Percentiles rank a stretch among this genome's conserved stretches.
These are phyloP conservation scores for Magnolia officinalis DNA, from an alignment of 164 flowering plant species.

Conservation along the genomic window DNA sequence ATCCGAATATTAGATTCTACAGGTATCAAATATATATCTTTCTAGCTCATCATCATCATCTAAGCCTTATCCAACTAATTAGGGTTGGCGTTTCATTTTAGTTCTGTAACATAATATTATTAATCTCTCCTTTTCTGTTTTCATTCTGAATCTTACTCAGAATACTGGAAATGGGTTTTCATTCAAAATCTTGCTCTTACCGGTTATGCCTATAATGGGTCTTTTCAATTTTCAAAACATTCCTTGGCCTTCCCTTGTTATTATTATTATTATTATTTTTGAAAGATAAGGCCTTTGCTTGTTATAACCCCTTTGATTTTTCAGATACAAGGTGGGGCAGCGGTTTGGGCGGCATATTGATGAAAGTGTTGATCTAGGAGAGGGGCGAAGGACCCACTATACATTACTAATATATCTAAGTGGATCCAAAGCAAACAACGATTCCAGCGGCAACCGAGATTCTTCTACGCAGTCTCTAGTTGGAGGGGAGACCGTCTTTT, in stretches of 20 bases:
- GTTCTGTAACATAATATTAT: neutral
- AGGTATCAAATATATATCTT: conserved; percentile 36
- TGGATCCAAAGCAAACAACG: conserved; percentile 50
- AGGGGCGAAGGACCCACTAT: conserved; percentile 65
- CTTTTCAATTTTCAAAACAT: neutral
- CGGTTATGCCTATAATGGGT: neutral
- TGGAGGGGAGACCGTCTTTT: conserved; percentile 97
- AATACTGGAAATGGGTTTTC: neutral
- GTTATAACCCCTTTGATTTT: conserved; percentile 11
- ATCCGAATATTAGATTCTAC: conserved; percentile 91
- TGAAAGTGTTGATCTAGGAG: conserved; percentile 83
- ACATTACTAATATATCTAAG: conserved; percentile 80
- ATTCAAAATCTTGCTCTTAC: neutral
- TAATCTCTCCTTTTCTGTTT: neutral
- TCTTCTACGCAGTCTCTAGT: conserved; percentile 47
- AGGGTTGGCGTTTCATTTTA: too few species aligned
- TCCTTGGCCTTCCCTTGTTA: neutral
- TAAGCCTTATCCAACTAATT: too few species aligned
- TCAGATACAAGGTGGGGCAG: conserved; percentile 85
- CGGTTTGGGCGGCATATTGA: conserved; percentile 91
- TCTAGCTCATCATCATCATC: too few species aligned
- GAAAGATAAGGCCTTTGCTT: neutral
- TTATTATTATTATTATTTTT: too few species aligned
- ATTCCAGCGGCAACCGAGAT: conserved; percentile 20
- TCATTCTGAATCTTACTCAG: neutral